These are phyloP conservation scores for Didymella segeticola DNA, from an alignment of 2,329 filamentous ascomycete species.

Conservation along the genomic window DNA sequence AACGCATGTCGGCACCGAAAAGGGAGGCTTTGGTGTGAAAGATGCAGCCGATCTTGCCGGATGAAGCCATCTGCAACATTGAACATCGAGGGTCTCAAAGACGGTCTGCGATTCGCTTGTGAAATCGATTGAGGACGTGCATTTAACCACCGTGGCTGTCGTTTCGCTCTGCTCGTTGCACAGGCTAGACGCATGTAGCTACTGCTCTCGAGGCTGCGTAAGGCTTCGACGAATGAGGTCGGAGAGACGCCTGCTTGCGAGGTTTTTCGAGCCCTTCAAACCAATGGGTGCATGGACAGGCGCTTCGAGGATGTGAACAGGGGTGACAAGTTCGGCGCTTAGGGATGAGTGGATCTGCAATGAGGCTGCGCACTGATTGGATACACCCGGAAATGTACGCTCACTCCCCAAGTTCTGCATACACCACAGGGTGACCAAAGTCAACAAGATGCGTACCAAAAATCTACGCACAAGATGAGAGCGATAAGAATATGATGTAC, in stretches of 20 bases:
- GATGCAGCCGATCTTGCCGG: slow-evolving; percentile 5
- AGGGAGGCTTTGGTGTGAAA: neutral
- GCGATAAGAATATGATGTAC: neutral
- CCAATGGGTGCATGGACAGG: slow-evolving; percentile 13
- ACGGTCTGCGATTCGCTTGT: slow-evolving; percentile 9
- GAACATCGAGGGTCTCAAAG: neutral
- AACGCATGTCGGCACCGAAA: slow-evolving; percentile 12
- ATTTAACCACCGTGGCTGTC: slow-evolving; percentile 32
- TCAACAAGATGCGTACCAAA: neutral
- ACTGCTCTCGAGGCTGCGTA: neutral
- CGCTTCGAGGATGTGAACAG: slow-evolving; percentile 13
- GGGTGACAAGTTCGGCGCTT: slow-evolving; percentile 12
- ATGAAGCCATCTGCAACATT: slow-evolving; percentile 3
- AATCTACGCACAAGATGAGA: neutral
- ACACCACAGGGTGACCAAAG: neutral
- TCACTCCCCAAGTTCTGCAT: neutral
- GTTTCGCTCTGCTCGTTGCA: slow-evolving; percentile 11
- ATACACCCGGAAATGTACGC: neutral
- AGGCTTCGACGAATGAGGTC: neutral
- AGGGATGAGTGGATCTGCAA: slow-evolving; percentile 2
- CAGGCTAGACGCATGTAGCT: slow-evolving; percentile 1
- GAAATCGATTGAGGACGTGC: slow-evolving; percentile 8
- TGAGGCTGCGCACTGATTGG: slow-evolving; percentile 7
- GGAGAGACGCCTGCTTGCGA: neutral
- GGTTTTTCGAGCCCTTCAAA: slow-evolving; percentile 5